A percentile compares a stretch with the other conserved stretches of the same genome.
Evolutionary conservation across 1,284 basidiomycete genomes (phyloP).

Genomic region (Cutaneotrichosporon cavernicola): DNA sequence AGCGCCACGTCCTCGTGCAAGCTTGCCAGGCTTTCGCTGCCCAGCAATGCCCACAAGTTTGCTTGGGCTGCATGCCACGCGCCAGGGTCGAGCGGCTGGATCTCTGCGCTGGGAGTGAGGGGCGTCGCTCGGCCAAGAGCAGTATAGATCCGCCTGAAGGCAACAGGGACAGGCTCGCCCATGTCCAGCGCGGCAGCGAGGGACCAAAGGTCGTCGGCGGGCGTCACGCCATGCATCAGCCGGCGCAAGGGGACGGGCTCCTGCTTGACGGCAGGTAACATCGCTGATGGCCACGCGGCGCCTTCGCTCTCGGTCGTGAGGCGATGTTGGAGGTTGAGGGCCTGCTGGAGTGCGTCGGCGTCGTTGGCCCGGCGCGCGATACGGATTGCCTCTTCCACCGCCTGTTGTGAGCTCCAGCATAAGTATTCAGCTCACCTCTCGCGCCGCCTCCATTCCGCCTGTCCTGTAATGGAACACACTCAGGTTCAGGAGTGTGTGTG

Average conservation of each 20-base stretch:
- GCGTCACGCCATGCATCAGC: conserved; percentile 29
- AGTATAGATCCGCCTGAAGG: conserved; percentile 40
- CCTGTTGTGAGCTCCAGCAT: conserved; percentile 12
- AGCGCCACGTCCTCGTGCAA: conserved; percentile 31
- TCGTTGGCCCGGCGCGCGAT: conserved; percentile 48
- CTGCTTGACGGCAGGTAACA: conserved; percentile 28
- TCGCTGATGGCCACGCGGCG: conserved; percentile 19
- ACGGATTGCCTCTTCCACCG: conserved; percentile 48
- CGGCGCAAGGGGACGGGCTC: conserved; percentile 25
- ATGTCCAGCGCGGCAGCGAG: conserved; percentile 47
- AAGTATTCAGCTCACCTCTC: conserved; percentile 16
- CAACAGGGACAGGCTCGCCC: conserved; percentile 47
- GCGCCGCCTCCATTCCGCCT: conserved; percentile 43
- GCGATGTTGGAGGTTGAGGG: conserved; percentile 39
- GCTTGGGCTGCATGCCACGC: conserved; percentile 46
- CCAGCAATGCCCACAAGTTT: conserved; percentile 41
- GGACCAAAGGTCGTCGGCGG: conserved; percentile 49
- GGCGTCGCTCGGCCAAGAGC: conserved; percentile 28
- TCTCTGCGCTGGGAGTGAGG: conserved; percentile 1
- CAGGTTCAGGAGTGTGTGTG: conserved; percentile 51
- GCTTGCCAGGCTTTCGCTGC: conserved; percentile 32
- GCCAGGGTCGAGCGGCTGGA: conserved; percentile 29
- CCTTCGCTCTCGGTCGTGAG: conserved; percentile 29
- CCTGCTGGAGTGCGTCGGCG: conserved; percentile 43
- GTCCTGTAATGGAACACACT: conserved; percentile 49